Evolutionary conservation across 345 rosid genomes (phyloP), one percentile per base, ranked within the genome.

Genomic region (Aegle marmelos): DNA sequence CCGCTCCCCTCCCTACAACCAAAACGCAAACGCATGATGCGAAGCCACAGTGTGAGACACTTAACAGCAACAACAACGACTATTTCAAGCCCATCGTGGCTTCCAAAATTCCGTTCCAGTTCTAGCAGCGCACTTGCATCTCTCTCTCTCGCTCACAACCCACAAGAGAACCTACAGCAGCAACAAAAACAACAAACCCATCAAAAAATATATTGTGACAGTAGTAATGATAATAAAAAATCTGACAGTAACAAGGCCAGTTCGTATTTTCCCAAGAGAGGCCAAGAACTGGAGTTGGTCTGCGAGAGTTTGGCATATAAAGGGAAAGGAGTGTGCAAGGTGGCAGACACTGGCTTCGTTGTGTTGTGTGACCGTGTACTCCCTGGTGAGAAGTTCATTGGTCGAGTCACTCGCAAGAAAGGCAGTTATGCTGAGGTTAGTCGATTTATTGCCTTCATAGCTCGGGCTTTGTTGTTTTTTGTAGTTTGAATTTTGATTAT

Each of bases 221-320:
- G 17, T 63, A 19, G 33, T 31, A 34, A 72, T 31, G 48, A 28
- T 33, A 77, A 6, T 76, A 59, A 39, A 28, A 68, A 73, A 13
- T 63, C 72, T 2, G 60, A 17, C 30, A 63, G 2, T 24, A 67
- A 16, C 53, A 86, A 82, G 65, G 36, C 83, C 28, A n/a, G 54
- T 30, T 75, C 96, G 39, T 90, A 79, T 86, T 95, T 86, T 53
- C 98, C 99, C 0, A 95, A 88, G 89, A 89, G 88, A 79, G 92
- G 91, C 19, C 96, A 95, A 27, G 89, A 86, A 9, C 78, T 95
- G 79, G 98, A 95, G 86, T 80, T 95, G 77, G 98, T 86, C 4
- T 93, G 99, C 57, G 93, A 92, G 86, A 88, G 96, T 80, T 77
- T 93, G 77, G 99, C 91, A n/a, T 95, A 90, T 78, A 95, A 95